These are phyloP conservation scores for Lantana camara DNA, from an alignment of 257 asterid species.

Conservation along the genomic window DNA sequence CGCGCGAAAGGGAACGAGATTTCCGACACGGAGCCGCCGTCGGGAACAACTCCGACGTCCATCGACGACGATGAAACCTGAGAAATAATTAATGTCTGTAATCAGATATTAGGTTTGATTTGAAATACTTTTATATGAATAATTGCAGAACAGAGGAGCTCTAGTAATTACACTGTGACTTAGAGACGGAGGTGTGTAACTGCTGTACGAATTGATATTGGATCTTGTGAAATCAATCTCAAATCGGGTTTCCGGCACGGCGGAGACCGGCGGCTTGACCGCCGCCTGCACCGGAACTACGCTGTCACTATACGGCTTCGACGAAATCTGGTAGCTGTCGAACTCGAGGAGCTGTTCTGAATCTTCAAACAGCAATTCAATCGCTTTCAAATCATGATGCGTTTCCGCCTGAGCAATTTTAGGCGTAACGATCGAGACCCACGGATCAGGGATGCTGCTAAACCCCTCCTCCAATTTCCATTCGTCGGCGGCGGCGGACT, in stretches of 20 bases:
- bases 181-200: slow-evolving; percentile 53
- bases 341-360: slow-evolving; percentile 64
- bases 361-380: slow-evolving; percentile 60
- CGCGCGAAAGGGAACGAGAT: slow-evolving; percentile 48
- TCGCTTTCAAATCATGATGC: slow-evolving; percentile 50
- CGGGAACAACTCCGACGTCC: slow-evolving; percentile 87
- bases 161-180: slow-evolving; percentile 67
- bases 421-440: slow-evolving; percentile 37
- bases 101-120: background rate
- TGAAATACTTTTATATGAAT: too few species aligned
- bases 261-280: slow-evolving; percentile 36
- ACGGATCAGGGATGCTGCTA: slow-evolving; percentile 31
- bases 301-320: slow-evolving; percentile 55
- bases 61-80: slow-evolving; percentile 87
- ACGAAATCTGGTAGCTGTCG: slow-evolving; percentile 45
- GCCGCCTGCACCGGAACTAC: slow-evolving; percentile 74
- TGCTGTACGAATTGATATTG: slow-evolving; percentile 51
- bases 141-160: background rate
- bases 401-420: slow-evolving; percentile 26
- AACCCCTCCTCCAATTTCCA: slow-evolving; percentile 11
- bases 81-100: background rate
- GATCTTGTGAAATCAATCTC: slow-evolving; percentile 72
- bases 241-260: slow-evolving; percentile 46
- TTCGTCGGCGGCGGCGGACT: slow-evolving; percentile 38
- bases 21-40: slow-evolving; percentile 65